Percentiles rank a stretch among this genome's conserved stretches.
Conservation (phyloP, 1,284 basidiomycete species). For the Laetiporus sulphureus region DNA sequence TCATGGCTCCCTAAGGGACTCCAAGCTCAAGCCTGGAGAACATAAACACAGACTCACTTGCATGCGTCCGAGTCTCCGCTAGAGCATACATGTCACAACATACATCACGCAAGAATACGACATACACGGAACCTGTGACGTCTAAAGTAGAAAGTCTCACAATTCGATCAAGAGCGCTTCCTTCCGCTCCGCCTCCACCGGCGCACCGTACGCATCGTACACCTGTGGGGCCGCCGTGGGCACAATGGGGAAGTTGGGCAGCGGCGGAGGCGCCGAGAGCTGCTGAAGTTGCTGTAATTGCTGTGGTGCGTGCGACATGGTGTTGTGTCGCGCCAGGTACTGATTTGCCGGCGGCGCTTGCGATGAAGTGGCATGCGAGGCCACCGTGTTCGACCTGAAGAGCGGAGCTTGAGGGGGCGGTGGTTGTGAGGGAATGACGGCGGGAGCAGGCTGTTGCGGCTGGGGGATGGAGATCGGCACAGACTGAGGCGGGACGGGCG, state of each 20-base stretch:
- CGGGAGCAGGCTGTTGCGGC: constrained; percentile 9
- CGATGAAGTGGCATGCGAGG: constrained; percentile 15
- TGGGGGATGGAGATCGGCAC: constrained; percentile 10
- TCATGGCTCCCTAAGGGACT: too few species aligned
- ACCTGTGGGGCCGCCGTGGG: constrained; percentile 58
- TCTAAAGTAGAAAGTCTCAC: too few species aligned
- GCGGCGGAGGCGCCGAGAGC: constrained; percentile 25
- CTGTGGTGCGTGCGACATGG: constrained; percentile 24
- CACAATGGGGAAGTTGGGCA: constrained; percentile 65
- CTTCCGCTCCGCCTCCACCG: constrained; percentile 66
- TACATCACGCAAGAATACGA: too few species aligned
- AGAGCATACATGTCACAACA: too few species aligned
- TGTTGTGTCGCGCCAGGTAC: constrained; percentile 19
- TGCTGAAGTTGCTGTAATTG: constrained; percentile 29
- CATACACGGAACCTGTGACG: too few species aligned
- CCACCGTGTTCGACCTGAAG: constrained; percentile 38
- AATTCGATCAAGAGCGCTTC: constrained; percentile 82
- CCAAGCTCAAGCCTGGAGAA: too few species aligned
- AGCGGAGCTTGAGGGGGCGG: constrained; percentile 17
- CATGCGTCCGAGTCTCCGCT: too few species aligned
- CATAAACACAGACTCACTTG: too few species aligned
- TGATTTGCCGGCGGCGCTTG: constrained; percentile 5
- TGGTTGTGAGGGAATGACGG: constrained; percentile 5
- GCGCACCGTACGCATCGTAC: constrained; percentile 42
- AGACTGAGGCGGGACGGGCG: constrained; percentile 11